Percentiles rank a stretch among this genome's conserved stretches.
These are phyloP conservation scores for Phytophthora pini DNA, from an alignment of 352 stramenopile species.

Conservation along the genomic window DNA sequence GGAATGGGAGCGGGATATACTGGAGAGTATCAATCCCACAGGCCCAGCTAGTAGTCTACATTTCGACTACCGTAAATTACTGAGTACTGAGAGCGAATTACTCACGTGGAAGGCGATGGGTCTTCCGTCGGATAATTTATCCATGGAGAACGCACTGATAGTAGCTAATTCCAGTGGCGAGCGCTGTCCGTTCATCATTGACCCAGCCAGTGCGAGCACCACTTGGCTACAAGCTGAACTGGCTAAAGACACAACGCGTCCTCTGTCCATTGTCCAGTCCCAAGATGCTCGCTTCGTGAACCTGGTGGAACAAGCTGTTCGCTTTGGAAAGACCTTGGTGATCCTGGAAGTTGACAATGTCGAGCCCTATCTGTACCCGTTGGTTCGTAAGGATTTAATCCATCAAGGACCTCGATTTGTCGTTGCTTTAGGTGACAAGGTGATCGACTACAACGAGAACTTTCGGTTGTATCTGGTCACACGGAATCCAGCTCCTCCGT, in stretches of 20 bases:
- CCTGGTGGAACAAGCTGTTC: constrained; percentile 93
- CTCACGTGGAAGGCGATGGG: constrained; percentile 94
- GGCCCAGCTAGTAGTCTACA: constrained; percentile 32
- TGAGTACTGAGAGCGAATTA: constrained; percentile 93
- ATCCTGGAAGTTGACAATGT: constrained; percentile 93
- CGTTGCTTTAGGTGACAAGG: constrained; percentile 91
- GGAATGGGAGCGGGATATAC: constrained; percentile 81
- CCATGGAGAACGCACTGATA: constrained; percentile 95
- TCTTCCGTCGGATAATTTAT: constrained; percentile 92
- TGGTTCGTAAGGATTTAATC: constrained; percentile 91
- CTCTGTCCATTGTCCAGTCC: constrained; percentile 88
- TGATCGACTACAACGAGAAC: constrained; percentile 96
- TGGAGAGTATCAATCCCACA: constrained; percentile 38
- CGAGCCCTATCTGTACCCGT: constrained; percentile 93
- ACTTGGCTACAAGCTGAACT: constrained; percentile 93
- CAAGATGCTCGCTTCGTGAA: constrained; percentile 91
- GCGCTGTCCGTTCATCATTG: constrained; percentile 95
- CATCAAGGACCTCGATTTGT: constrained; percentile 93
- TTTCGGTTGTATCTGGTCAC: constrained; percentile 94
- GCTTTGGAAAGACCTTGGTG: constrained; percentile 96
- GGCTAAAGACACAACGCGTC: constrained; percentile 81
- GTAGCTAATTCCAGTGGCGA: constrained; percentile 77
- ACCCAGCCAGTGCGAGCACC: constrained; percentile 90
- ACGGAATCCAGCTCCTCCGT: constrained; percentile 86
- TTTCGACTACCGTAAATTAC: constrained; percentile 89